Percentiles rank a stretch among this genome's conserved stretches.
Conservation (phyloP, 2,329 filamentous ascomycete genomes). For the Lasiodiplodia hormozganensis region DNA sequence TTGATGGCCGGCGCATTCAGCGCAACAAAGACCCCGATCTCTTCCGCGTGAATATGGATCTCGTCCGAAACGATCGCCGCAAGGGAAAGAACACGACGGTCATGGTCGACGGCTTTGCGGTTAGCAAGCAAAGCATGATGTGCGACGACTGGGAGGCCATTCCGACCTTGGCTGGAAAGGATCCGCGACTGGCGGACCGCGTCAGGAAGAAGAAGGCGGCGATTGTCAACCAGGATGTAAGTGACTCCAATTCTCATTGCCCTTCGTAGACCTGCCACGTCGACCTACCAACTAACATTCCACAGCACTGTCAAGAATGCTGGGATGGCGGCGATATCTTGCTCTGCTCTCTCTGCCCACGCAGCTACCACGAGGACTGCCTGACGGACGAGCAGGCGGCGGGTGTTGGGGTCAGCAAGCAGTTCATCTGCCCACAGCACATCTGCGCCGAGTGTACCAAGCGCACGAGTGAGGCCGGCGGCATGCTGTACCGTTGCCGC, state of each 20-base stretch:
- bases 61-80: slow-evolving; percentile 57
- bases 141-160: slow-evolving; percentile 65
- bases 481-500: slow-evolving; percentile 55
- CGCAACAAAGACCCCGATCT: slow-evolving; percentile 36
- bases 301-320: slow-evolving; percentile 61
- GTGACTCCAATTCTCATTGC: too few relatives aligned
- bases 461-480: slow-evolving; percentile 57
- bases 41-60: slow-evolving; percentile 30
- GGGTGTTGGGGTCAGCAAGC: slow-evolving; percentile 50
- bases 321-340: slow-evolving; percentile 57
- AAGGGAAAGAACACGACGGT: slow-evolving; percentile 65
- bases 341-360: slow-evolving; percentile 60
- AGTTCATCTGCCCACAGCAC: slow-evolving; percentile 65
- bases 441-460: slow-evolving; percentile 61
- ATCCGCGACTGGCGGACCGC: slow-evolving; percentile 57
- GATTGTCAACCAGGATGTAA: slow-evolving; percentile 55
- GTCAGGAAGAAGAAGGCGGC: slow-evolving; percentile 57
- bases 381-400: slow-evolving; percentile 44
- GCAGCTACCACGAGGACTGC: slow-evolving; percentile 61
- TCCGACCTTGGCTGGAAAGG: slow-evolving; percentile 63
- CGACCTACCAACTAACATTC: too few relatives aligned
- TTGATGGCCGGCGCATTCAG: slow-evolving; percentile 62
- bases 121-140: slow-evolving; percentile 62
- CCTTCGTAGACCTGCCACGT: too few relatives aligned
- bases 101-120: slow-evolving; percentile 61